Percentiles rank a stretch among this genome's conserved stretches.
Evolutionary conservation across 2,329 filamentous ascomycete genomes (phyloP).

Genomic region (Neofusicoccum parvum): DNA sequence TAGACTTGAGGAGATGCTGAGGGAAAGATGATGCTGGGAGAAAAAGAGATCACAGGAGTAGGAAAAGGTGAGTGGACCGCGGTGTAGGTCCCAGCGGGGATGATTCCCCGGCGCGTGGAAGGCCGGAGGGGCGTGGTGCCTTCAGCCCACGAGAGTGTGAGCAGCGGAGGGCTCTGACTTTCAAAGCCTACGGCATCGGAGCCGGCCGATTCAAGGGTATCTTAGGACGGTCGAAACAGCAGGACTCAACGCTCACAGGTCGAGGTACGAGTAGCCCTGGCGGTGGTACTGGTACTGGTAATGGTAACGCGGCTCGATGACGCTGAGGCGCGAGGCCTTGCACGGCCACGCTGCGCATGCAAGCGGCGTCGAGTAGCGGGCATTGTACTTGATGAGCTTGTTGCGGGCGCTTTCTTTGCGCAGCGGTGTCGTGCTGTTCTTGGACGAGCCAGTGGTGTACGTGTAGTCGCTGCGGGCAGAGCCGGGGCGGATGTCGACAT

Average conservation of each 20-base stretch:
- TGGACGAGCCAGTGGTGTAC: background rate
- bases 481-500: background rate
- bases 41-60: too few species aligned
- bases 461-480: background rate
- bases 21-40: too few species aligned
- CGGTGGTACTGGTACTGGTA: background rate
- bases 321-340: background rate
- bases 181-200: too few species aligned
- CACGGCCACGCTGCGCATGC: constrained; percentile 14
- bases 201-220: background rate
- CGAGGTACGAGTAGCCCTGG: constrained; percentile 4
- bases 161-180: too few species aligned
- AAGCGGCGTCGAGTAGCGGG: constrained; percentile 12
- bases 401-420: background rate
- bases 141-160: too few species aligned
- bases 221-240: background rate
- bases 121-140: too few species aligned
- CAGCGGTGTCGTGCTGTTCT: background rate
- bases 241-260: background rate
- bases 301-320: background rate
- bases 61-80: too few species aligned
- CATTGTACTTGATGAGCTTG: constrained; percentile 14
- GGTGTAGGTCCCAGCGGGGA: too few species aligned
- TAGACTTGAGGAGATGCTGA: too few species aligned
- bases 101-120: too few species aligned